These are phyloP conservation scores for Blastomyces gilchristii DNA, from an alignment of 2,329 filamentous ascomycete species.

Conservation along the genomic window DNA sequence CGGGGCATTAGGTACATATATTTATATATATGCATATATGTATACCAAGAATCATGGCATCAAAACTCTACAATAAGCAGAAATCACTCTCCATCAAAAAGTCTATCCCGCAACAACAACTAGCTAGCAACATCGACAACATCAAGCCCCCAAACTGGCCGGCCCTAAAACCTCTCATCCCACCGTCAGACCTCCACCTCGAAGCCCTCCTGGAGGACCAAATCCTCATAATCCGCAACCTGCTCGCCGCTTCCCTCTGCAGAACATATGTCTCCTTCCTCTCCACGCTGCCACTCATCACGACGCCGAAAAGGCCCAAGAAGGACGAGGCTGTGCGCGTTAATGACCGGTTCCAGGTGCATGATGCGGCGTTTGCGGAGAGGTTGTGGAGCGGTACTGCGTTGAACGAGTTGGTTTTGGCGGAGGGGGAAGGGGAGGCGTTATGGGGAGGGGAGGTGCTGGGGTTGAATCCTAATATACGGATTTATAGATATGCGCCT, in stretches of 20 bases:
- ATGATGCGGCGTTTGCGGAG: slow-evolving; percentile 64
- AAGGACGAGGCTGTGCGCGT: slow-evolving; percentile 72
- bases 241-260: slow-evolving; percentile 67
- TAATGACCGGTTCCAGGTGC: slow-evolving; percentile 79
- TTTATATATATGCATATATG: not conserved
- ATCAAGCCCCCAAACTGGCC: slow-evolving; percentile 36
- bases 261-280: slow-evolving; percentile 67
- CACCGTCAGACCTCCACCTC: slow-evolving; percentile 53
- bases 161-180: slow-evolving; percentile 68
- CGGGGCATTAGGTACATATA: too few relatives aligned
- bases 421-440: slow-evolving; percentile 5
- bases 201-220: slow-evolving; percentile 51
- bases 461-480: slow-evolving; percentile 80
- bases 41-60: slow-evolving; percentile 3
- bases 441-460: slow-evolving; percentile 64
- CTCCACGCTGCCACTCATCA: slow-evolving; percentile 57
- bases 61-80: slow-evolving; percentile 7
- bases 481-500: slow-evolving; percentile 75
- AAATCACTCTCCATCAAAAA: not conserved
- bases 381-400: slow-evolving; percentile 68
- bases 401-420: slow-evolving; percentile 49
- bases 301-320: slow-evolving; percentile 68
- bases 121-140: not conserved
- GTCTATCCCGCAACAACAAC: not conserved
- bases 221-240: slow-evolving; percentile 61